These are phyloP conservation scores for Irineochytrium annulatum DNA, from an alignment of 192 early-diverging fungal genomes.

Conservation along the genomic window DNA sequence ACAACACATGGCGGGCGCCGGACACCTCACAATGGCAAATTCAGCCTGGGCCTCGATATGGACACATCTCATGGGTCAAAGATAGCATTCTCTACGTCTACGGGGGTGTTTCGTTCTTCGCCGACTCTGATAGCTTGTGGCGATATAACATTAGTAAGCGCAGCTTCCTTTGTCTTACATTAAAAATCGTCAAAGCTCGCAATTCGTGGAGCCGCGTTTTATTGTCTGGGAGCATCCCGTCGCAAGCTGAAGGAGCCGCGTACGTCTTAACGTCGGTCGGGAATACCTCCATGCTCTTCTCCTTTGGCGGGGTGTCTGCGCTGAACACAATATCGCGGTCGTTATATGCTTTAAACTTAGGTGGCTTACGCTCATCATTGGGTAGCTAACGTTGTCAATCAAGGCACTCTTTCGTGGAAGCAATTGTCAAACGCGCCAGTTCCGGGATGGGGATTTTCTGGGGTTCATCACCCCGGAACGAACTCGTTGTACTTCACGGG, in stretches of 20 bases:
- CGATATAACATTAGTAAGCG: conserved; percentile 9
- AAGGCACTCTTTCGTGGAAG: conserved; percentile 17
- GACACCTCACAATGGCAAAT: too few species aligned
- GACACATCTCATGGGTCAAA: conserved; percentile 22
- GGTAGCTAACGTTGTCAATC: too few species aligned
- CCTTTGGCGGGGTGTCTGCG: conserved; percentile 18
- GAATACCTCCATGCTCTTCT: conserved; percentile 21
- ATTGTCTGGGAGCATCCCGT: conserved; percentile 3
- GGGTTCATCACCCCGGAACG: conserved; percentile 23
- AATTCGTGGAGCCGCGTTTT: not conserved
- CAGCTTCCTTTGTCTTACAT: not conserved
- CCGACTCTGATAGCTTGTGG: conserved; percentile 3
- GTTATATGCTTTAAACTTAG: conserved; percentile 11
- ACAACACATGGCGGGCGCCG: too few species aligned
- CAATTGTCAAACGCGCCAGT: conserved; percentile 15
- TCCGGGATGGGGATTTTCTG: conserved; percentile 13
- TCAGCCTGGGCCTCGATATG: conserved; percentile 5
- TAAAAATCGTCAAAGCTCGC: not conserved
- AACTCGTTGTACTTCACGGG: conserved; percentile 34
- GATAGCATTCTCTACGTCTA: conserved; percentile 20
- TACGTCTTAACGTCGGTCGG: conserved; percentile 21
- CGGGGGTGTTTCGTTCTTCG: conserved; percentile 16
- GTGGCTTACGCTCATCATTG: not conserved
- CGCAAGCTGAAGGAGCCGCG: conserved; percentile 10
- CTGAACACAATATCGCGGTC: not conserved